Base-by-base conservation (phyloP, 371 early-diverging fungal genomes). In the Mortierella sp. region DNA sequence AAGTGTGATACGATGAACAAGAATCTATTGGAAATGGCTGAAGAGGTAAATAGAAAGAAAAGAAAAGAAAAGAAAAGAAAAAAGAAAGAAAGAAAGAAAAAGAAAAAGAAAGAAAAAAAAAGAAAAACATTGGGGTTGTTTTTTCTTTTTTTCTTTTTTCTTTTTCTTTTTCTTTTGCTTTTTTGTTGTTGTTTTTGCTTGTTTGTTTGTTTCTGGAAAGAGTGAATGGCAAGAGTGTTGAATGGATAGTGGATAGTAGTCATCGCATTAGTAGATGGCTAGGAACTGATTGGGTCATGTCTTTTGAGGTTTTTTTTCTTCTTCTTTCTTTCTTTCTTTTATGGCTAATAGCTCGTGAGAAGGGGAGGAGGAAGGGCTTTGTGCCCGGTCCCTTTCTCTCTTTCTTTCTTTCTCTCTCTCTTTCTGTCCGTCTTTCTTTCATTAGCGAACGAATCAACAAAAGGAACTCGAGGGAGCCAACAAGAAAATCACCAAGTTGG, bases 11-110 rank as follows among this genome's bases (percentile, higher is more conserved):
- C 77, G 25, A 85, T 86, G 84, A 87, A 86, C 74, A 67, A 73
- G 47, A 86, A 84, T 52, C 83, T 89, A 52, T 29, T 87, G 28
- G 88, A 87, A 48, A 86, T 89, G 86, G 87, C 84, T 2, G 87
- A 87, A 62, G 88, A 88, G 84, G 86, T 86, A 68, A 57, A 63
- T 12, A 45, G 16, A n/a, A n/a, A n/a, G n/a, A n/a, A n/a, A n/a
- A 9, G 51, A 19, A 6, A 4, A 6, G 5, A 9, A 6, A 51
- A 51, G 6, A 51, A 51, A 9, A 51, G 21, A 6, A 16, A 51
- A 51, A 18, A 51, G 4, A 51, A 18, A 51, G 21, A 18, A 9
- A 16, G 51, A 51, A 6, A 5, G 51, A 18, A 16, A 5, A 16
- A 5, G 14, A 12, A n/a, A n/a, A n/a, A n/a, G n/a, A n/a, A n/a